Base-by-base conservation (phyloP, 768 basidiomycete genomes). In the Chalciporus sphaerocephalus region DNA sequence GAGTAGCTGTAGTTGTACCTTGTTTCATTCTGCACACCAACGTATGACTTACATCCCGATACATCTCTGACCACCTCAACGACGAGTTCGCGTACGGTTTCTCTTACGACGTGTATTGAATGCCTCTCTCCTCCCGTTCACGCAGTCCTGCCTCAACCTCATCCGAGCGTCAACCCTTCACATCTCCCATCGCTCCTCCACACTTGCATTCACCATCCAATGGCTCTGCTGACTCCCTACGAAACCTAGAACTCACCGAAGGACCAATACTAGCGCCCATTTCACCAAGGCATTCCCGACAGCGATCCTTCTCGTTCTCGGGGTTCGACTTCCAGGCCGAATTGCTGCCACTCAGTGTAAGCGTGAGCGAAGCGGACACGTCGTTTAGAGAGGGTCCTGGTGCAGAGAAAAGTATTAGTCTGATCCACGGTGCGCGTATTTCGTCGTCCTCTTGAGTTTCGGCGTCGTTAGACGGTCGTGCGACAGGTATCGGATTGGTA, bases 301-400 rank as follows among this genome's bases (percentile, higher is more conserved):
- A 66, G 42, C 75, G 86, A 17, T 80, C 85, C 2, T 81, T 83
- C 64, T 90, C 87, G 39, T 66, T 83, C 38, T 74, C 82, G 6
- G 83, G 84, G 6, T 91, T 92, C 62, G 81, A 91, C 53, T 91
- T 91, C 55, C 80, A 87, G 60, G 74, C 74, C 37, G 83, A 88
- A 52, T 68, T 92, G 57, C 70, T 93, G 27, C 92, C 89, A 1
- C 71, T 92, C 38, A 87, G 79, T 48, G 72, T 81, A 9, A 92
- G 87, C 59, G 64, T 92, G 49, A 85, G 86, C 40, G 87, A 90
- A 47, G 78, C 81, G 10, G 81, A 81, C 17, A 64, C 69, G 34
- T 59, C 73, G 11, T 65, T 71, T 32, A 68, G 68, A 18, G 78
- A 75, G 35, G 62, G 52, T 24, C 67, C 73, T 11, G 86, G 88